Conservation (phyloP, 495 filamentous ascomycete genomes). For the Daldinia childiae region DNA sequence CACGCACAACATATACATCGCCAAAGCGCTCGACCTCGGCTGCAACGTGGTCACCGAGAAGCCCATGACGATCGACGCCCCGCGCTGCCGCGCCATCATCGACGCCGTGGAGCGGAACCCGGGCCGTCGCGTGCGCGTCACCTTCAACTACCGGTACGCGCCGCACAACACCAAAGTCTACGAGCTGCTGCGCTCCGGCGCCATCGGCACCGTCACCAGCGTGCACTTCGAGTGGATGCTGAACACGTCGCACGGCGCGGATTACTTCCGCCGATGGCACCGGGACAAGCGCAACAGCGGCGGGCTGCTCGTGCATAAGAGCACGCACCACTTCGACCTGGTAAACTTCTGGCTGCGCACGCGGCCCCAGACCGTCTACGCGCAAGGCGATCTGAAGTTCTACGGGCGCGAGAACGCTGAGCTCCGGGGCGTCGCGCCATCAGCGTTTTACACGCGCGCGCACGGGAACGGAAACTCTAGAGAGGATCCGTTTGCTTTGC, state of each 20-base stretch:
- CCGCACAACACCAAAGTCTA: constrained; percentile 62
- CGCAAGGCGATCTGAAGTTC: constrained; percentile 58
- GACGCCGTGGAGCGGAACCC: constrained; percentile 52
- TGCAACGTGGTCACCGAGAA: constrained; percentile 67
- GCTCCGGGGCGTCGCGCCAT: constrained; percentile 46
- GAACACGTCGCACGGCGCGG: constrained; percentile 67
- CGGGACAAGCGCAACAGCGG: constrained; percentile 66
- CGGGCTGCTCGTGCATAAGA: constrained; percentile 62
- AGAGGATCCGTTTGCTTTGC: constrained; percentile 60
- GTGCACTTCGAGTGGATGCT: constrained; percentile 71
- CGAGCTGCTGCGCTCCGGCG: constrained; percentile 58
- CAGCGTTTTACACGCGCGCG: constrained; percentile 53
- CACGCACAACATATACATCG: constrained; percentile 65
- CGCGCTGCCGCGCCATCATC: constrained; percentile 61
- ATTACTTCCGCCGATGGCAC: constrained; percentile 71
- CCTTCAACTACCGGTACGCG: constrained; percentile 63
- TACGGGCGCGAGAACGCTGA: constrained; percentile 60
- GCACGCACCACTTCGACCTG: constrained; percentile 62
- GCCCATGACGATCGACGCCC: constrained; percentile 67
- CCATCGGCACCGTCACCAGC: constrained; percentile 62
- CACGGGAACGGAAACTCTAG: constrained; percentile 49
- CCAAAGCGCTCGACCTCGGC: constrained; percentile 64
- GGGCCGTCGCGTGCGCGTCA: constrained; percentile 52
- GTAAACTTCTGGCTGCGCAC: constrained; percentile 62
- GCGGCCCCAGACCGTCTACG: constrained; percentile 55